Evolutionary conservation across 495 filamentous ascomycete genomes (phyloP).

Genomic region (Rhypophila decipiens): DNA sequence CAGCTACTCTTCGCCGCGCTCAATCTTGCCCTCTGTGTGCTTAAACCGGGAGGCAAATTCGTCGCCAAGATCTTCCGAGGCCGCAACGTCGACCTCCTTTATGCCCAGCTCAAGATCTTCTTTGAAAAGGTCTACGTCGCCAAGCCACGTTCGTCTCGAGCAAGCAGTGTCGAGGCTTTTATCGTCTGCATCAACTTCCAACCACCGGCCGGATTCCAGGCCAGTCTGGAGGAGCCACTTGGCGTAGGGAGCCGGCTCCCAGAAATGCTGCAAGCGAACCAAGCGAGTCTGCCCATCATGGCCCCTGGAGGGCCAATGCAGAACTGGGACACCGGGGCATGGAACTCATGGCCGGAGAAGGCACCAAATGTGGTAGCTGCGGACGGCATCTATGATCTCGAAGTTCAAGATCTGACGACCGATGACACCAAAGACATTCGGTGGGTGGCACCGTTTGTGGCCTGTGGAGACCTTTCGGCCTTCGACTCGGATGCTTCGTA

Average conservation of each 20-base stretch:
- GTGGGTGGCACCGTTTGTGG: slow-evolving; percentile 92
- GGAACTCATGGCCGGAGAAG: slow-evolving; percentile 19
- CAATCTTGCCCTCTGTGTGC: slow-evolving; percentile 83
- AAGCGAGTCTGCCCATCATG: slow-evolving; percentile 32
- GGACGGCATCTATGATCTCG: slow-evolving; percentile 60
- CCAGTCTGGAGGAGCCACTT: slow-evolving; percentile 61
- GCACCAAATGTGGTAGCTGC: slow-evolving; percentile 14
- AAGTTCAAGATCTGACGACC: slow-evolving; percentile 37
- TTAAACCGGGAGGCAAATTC: slow-evolving; percentile 89
- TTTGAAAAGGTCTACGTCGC: slow-evolving; percentile 84
- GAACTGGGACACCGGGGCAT: slow-evolving; percentile 33
- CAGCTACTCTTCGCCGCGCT: slow-evolving; percentile 91
- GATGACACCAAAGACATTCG: slow-evolving; percentile 41
- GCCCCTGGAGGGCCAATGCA: slow-evolving; percentile 31
- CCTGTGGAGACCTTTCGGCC: slow-evolving; percentile 89
- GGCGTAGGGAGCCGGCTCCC: slow-evolving; percentile 50
- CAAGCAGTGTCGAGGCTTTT: slow-evolving; percentile 93
- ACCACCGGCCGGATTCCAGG: slow-evolving; percentile 54
- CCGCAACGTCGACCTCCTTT: slow-evolving; percentile 86
- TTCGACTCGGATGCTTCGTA: slow-evolving; percentile 95
- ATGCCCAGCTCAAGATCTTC: slow-evolving; percentile 83
- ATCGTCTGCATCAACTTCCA: slow-evolving; percentile 88
- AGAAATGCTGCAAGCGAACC: slow-evolving; percentile 29
- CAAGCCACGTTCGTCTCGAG: slow-evolving; percentile 85
- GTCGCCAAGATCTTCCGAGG: slow-evolving; percentile 97